phyloP scores from a whole-genome alignment of 495 filamentous ascomycete genomes.

The Hypoxylon trugodes region DNA sequence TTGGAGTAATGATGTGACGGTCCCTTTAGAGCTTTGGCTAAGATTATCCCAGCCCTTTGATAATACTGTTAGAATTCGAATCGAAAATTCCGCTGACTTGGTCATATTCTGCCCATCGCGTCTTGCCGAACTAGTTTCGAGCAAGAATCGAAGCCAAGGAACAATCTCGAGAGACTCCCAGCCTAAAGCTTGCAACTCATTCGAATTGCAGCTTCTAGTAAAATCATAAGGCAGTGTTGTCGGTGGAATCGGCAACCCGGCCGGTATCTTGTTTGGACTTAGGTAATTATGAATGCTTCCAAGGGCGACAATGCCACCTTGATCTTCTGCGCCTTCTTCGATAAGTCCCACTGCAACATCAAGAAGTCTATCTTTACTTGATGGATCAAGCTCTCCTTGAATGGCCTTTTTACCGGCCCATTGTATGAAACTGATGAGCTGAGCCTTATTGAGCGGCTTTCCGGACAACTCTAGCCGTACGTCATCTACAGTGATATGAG shows the following conservation, averaged over 20 bases:
- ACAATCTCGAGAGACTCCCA: conserved; percentile 85
- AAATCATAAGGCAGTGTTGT: conserved; percentile 83
- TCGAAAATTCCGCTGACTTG: conserved; percentile 75
- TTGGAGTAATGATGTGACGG: conserved; percentile 67
- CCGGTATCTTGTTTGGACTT: conserved; percentile 75
- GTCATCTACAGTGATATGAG: conserved; percentile 84
- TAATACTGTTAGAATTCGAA: conserved; percentile 76
- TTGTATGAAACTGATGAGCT: conserved; percentile 80
- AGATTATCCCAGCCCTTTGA: conserved; percentile 89
- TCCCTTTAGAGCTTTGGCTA: conserved; percentile 68
- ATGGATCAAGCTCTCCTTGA: conserved; percentile 70
- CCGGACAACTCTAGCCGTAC: conserved; percentile 80
- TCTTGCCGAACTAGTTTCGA: conserved; percentile 63
- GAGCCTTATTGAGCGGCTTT: conserved; percentile 75
- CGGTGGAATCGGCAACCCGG: conserved; percentile 84
- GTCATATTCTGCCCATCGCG: conserved; percentile 64
- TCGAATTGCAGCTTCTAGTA: conserved; percentile 60
- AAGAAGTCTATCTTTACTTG: conserved; percentile 70
- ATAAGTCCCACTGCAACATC: conserved; percentile 83
- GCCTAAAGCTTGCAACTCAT: conserved; percentile 76
- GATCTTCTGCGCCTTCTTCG: conserved; percentile 64
- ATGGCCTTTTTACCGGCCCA: conserved; percentile 78
- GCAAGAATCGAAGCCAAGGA: conserved; percentile 82
- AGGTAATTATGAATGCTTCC: conserved; percentile 77
- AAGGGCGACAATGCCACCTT: conserved; percentile 75